Percentiles rank a stretch among this genome's conserved stretches.
These are phyloP conservation scores for Ambrosia artemisiifolia DNA, from an alignment of 129 eudicot species.

Conservation along the genomic window DNA sequence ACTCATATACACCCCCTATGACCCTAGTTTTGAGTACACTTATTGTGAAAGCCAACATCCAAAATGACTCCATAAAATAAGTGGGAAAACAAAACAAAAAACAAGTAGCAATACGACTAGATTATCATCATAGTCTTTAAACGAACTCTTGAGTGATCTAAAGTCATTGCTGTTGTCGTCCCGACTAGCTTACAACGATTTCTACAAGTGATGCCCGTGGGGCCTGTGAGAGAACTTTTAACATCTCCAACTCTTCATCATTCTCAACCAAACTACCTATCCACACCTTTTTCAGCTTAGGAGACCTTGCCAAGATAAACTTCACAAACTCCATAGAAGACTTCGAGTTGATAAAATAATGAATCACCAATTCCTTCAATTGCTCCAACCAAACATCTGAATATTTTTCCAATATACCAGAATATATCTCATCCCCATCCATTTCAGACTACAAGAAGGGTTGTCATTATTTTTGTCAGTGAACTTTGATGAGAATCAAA, in stretches of 20 bases:
- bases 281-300: background rate
- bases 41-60: too few relatives aligned
- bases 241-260: background rate
- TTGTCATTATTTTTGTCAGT: background rate
- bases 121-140: background rate
- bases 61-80: too few relatives aligned
- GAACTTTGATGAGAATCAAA: too few relatives aligned
- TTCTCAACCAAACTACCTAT: background rate
- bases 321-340: background rate
- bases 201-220: background rate
- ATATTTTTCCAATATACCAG: background rate
- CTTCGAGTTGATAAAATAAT: background rate
- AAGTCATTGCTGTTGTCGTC: background rate
- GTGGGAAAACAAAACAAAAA: background rate
- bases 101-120: background rate
- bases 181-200: background rate
- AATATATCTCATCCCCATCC: background rate
- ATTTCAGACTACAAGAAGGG: background rate
- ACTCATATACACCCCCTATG: too few relatives aligned
- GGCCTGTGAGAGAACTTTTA: background rate
- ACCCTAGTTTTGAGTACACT: too few relatives aligned
- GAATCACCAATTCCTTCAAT: background rate
- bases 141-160: background rate
- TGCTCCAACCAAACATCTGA: background rate
- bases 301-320: conserved; percentile 1